Evolutionary conservation across 306 rosid genomes (phyloP).

Genomic region (Ziziphus jujuba): DNA sequence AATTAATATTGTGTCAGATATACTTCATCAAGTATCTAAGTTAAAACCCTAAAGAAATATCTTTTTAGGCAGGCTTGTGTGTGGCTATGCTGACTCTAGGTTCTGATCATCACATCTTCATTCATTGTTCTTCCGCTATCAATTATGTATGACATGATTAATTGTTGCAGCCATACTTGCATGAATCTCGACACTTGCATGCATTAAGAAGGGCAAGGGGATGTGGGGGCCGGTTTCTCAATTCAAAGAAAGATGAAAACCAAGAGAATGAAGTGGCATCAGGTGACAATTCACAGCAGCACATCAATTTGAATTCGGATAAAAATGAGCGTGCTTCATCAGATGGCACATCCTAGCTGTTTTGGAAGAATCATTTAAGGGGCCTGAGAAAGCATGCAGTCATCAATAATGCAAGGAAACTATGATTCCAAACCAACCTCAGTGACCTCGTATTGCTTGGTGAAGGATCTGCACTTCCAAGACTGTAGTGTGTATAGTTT

Average conservation of each 20-base stretch:
- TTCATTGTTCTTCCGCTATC: not conserved
- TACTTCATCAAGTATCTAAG: too few species aligned
- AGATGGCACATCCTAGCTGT: conserved; percentile 47
- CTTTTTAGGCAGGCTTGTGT: not conserved
- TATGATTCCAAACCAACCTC: conserved; percentile 31
- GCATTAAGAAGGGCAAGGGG: conserved; percentile 89
- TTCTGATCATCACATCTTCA: not conserved
- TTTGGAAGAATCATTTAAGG: conserved; percentile 9
- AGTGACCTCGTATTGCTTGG: conserved; percentile 39
- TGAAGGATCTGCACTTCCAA: conserved; percentile 38
- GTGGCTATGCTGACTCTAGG: not conserved
- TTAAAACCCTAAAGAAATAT: too few species aligned
- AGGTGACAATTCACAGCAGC: conserved; percentile 51
- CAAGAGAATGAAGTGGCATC: conserved; percentile 50
- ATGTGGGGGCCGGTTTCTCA: conserved; percentile 91
- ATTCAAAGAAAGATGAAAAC: conserved; percentile 70
- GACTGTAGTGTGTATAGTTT: conserved; percentile 56
- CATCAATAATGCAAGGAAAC: conserved; percentile 25
- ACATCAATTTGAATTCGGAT: conserved; percentile 63
- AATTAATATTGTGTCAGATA: too few species aligned
- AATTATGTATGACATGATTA: not conserved
- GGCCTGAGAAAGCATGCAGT: conserved; percentile 8
- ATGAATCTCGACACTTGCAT: conserved; percentile 88
- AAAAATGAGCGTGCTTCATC: conserved; percentile 56
- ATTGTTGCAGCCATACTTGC: conserved; percentile 85